Conservation (phyloP, 1,139 yeast species). For the Blastobotrys elegans region DNA sequence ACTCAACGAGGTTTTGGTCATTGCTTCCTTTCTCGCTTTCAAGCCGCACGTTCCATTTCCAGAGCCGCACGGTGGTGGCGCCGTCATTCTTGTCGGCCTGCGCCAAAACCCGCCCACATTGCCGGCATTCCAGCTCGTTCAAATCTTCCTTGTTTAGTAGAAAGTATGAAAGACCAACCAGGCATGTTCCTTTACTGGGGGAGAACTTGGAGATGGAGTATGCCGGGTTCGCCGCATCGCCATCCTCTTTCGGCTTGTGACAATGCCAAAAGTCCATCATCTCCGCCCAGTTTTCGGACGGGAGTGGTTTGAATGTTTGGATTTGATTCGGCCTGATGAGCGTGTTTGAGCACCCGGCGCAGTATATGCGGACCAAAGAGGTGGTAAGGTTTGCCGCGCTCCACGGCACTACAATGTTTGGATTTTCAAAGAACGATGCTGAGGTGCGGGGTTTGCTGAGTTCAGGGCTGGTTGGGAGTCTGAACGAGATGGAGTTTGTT, state of each 20-base stretch:
- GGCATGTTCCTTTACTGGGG: constrained; percentile 44
- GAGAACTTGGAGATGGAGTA: constrained; percentile 36
- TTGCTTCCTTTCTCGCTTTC: too few species aligned
- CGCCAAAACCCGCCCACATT: constrained; percentile 20
- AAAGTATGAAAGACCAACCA: constrained; percentile 58
- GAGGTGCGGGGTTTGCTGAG: constrained; percentile 1
- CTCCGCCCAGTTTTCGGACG: constrained; percentile 91
- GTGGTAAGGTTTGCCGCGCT: constrained; percentile 17
- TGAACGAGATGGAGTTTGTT: constrained; percentile 18
- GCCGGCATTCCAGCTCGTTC: constrained; percentile 14
- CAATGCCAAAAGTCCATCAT: constrained; percentile 97
- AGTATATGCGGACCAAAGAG: constrained; percentile 1
- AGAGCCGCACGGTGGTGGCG: constrained; percentile 39
- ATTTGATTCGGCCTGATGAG: constrained; percentile 15
- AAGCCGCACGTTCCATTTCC: constrained; percentile 58
- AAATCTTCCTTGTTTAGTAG: constrained; percentile 37
- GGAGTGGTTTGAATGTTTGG: constrained; percentile 52
- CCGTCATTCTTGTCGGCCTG: constrained; percentile 14
- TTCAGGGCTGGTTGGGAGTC: constrained; percentile 26
- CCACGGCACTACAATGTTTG: constrained; percentile 22
- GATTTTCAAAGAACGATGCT: constrained; percentile 14
- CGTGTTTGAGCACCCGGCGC: constrained; percentile 13
- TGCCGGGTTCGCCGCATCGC: constrained; percentile 25
- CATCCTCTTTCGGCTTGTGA: constrained; percentile 63
- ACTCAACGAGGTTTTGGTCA: constrained; percentile 16